A percentile compares a stretch with the other conserved stretches of the same genome.
Conservation (phyloP, 345 rosid species). For the Euphorbia pulcherrima region DNA sequence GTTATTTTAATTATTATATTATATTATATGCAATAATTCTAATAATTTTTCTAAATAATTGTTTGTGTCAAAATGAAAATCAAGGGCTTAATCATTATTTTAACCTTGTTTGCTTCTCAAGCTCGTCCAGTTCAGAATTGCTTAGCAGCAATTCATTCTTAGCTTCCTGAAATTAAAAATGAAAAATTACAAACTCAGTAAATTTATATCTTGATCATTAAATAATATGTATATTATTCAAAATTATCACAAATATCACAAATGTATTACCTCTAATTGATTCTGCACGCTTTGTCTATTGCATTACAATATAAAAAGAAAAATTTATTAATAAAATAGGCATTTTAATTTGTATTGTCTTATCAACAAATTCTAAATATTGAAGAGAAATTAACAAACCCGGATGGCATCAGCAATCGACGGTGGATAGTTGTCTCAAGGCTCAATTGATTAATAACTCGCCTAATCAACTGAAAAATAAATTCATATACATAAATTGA, state of each 20-base stretch:
- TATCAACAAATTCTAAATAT: too few relatives aligned
- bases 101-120: conserved; percentile 20
- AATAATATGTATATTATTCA: too few relatives aligned
- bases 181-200: too few relatives aligned
- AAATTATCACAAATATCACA: background rate
- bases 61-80: background rate
- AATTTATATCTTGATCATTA: too few relatives aligned
- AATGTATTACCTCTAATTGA: background rate
- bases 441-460: conserved; percentile 12
- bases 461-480: conserved; percentile 11
- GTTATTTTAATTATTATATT: background rate
- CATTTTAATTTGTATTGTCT: background rate
- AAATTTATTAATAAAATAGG: background rate
- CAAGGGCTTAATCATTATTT: background rate
- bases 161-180: conserved; percentile 11
- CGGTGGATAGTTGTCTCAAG: conserved; percentile 12
- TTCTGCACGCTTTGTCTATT: background rate
- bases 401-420: background rate
- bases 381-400: conserved; percentile 13
- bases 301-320: background rate
- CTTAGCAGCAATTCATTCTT: background rate
- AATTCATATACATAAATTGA: too few relatives aligned
- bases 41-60: background rate
- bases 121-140: conserved; percentile 10
- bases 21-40: background rate